Evolutionary conservation across 345 rosid species (phyloP), one percentile per base, ranked within the genome.

Genomic region (Gossypium thurberi): DNA sequence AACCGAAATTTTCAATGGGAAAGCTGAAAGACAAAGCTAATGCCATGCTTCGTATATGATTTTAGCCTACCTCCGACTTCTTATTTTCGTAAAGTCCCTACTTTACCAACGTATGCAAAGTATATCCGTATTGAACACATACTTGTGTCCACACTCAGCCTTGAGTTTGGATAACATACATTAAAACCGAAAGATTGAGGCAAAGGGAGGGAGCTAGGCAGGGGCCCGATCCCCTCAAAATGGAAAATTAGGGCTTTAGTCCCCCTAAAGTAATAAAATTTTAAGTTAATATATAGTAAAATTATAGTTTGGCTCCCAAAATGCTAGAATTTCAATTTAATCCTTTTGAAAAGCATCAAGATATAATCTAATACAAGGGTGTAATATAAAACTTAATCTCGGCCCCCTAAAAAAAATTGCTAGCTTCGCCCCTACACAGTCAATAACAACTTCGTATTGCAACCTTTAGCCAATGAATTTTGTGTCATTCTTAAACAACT

Each of bases 1-100:
- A 26, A 69, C 59, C 48, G 72, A 79, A 40, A 9, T 53, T 71
- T 65, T 46, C 40, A 33, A 33, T 17, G n/a, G 13, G 14, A 21
- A 14, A 23, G 3, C 12, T 61, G 65, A 61, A 20, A 51, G 15
- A 28, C 61, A 57, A 66, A 47, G 70, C 42, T 13, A 17, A 23
- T 7, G 8, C 20, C 50, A 67, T 25, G 43, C 21, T 23, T 66
- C 8, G 9, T 67, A 26, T 20, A 43, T 48, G 71, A 15, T 67
- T 25, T 67, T 25, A 47, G 43, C 59, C 59, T 18, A 57, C 61
- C 61, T 0, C 40, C 7, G 15, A 10, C 2, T 57, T 28, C 21
- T 21, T 10, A 57, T 21, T 57, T 57, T 56, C 3, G 9, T 17
- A 53, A 56, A 44, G 13, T 44, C 40, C 3, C 28, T 33, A 33